A percentile compares a stretch with the other conserved stretches of the same genome.
Conservation (phyloP, 768 basidiomycete species). For the Chalciporus pseudorubinellus region DNA sequence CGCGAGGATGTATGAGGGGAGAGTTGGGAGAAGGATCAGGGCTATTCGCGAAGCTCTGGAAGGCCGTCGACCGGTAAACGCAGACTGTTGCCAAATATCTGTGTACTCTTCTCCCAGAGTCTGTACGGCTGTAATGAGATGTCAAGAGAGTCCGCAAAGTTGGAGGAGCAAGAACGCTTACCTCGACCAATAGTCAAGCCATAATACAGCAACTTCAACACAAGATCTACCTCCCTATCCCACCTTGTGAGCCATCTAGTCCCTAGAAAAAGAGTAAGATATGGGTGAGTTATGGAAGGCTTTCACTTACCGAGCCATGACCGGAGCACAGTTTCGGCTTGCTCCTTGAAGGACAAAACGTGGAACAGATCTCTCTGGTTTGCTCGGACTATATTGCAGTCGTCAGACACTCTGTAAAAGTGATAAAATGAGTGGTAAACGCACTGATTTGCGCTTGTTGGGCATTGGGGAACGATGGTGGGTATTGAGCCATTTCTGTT, state of each 20-base stretch:
- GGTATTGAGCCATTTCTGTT: constrained; percentile 19
- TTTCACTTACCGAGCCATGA: constrained; percentile 66
- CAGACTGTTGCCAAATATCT: constrained; percentile 72
- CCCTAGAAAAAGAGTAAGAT: constrained; percentile 43
- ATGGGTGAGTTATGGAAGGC: not conserved
- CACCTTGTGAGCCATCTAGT: constrained; percentile 77
- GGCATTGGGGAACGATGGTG: constrained; percentile 63
- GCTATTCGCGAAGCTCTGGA: constrained; percentile 44
- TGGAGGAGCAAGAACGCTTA: constrained; percentile 24
- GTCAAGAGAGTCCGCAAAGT: constrained; percentile 5
- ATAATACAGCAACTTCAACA: constrained; percentile 68
- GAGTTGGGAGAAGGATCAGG: constrained; percentile 61
- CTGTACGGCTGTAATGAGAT: constrained; percentile 54
- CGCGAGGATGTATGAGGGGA: constrained; percentile 63
- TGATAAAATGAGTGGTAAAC: constrained; percentile 27
- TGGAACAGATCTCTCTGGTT: constrained; percentile 83
- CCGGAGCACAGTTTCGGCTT: constrained; percentile 69
- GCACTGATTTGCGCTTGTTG: constrained; percentile 86
- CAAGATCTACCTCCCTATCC: constrained; percentile 76
- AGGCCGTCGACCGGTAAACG: constrained; percentile 39
- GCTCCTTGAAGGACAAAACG: constrained; percentile 69
- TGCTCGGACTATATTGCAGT: constrained; percentile 60
- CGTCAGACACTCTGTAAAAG: constrained; percentile 3
- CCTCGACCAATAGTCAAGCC: constrained; percentile 75
- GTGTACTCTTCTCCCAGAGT: constrained; percentile 92